Conservation (phyloP, 371 early-diverging fungal genomes). For the Mortierella sp. region DNA sequence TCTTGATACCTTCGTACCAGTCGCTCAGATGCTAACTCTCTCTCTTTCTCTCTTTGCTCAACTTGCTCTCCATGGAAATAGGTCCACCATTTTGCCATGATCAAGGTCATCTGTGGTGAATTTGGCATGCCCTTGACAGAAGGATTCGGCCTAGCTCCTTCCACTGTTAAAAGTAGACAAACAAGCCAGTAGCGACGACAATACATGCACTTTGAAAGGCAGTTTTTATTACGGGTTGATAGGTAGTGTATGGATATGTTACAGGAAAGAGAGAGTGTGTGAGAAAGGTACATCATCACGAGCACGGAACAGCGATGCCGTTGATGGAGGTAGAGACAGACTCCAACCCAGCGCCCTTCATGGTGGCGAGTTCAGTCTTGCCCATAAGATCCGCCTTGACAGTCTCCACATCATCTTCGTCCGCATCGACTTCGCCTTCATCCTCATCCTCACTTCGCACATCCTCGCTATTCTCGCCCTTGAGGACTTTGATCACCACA, state of each 20-base stretch:
- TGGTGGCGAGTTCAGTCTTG: no score
- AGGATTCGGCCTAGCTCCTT: constrained; percentile 65
- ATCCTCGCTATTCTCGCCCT: constrained; percentile 75
- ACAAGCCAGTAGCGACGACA: no score
- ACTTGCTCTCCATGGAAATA: no score
- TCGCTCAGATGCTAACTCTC: no score
- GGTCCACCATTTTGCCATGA: constrained; percentile 67
- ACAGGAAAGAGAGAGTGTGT: background rate
- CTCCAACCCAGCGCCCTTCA: no score
- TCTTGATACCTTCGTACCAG: no score
- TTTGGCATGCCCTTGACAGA: constrained; percentile 52
- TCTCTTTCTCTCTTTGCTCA: no score
- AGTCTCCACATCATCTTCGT: no score
- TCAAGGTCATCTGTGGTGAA: constrained; percentile 67
- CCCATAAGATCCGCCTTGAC: no score
- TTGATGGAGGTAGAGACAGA: background rate
- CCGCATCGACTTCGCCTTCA: constrained; percentile 23
- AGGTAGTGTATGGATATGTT: background rate
- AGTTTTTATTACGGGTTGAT: no score
- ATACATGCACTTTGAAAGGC: no score
- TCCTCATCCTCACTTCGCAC: constrained; percentile 76
- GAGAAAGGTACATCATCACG: no score
- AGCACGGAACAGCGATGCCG: background rate
- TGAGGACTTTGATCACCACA: constrained; percentile 72
- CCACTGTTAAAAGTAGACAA: constrained; percentile 49